Evolutionary conservation across 805 yeast species (phyloP), one percentile per base, ranked within the genome.

Genomic region (Sugiyamaella chiloensis): DNA sequence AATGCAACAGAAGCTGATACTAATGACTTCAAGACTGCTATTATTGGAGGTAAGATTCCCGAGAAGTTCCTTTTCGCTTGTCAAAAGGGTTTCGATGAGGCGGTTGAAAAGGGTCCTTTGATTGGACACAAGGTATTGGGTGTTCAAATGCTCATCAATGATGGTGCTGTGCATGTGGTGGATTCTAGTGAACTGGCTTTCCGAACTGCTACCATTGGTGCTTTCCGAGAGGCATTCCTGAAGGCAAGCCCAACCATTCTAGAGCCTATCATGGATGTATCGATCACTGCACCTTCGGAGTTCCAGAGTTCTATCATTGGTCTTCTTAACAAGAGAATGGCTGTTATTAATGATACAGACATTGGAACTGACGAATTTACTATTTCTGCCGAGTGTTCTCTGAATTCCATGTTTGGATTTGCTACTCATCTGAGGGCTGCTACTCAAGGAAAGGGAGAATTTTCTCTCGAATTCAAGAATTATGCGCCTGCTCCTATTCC

Each of bases 371-470:
- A 93, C 59, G 99, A 93, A 66, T 91, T 93, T 70, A 86, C 95
- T 8, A 81, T 93, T 52, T 79, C 80, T 48, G 95, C 97, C 26
- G 98, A 93, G 67, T 91, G 98, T 73, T 85, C 98, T n/a, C 80
- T 93, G 70, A 90, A 90, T 73, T 80, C 87, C 53, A 81, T 93
- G 88, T 93, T 93, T 67, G 99, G 99, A 31, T 87, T 93, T 64
- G 96, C 98, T 5, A 87, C 98, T 6, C 80, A 87, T 21, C 76
- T 93, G 64, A 85, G 99, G 75, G 98, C 99, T 17, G 81, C 87
- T 51, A 91, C 99, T 12, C 99, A 93, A 71, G 99, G 99, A 71
- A 93, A 93, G 67, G 99, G 99, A 62, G 98, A 95, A 71, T 93
- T 93, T 68, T 80, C 96, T 1, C 77, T 93, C 68, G 99, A 93